Conservation (phyloP, 2,329 filamentous ascomycete genomes). For the Fusarium mangiferae region DNA sequence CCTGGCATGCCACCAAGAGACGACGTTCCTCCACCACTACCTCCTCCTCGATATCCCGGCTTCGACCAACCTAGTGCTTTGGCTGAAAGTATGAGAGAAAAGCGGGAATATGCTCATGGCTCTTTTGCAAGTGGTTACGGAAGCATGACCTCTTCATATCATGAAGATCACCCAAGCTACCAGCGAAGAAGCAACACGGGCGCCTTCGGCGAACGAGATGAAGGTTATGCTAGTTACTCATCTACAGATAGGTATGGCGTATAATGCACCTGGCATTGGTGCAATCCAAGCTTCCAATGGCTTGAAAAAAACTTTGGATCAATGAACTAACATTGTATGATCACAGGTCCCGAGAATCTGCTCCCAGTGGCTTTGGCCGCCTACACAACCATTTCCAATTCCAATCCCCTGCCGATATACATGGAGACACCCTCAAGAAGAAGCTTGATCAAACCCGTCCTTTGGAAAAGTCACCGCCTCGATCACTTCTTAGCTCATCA, state of each 20-base stretch:
- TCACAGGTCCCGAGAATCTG: constrained; percentile 55
- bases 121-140: constrained; percentile 54
- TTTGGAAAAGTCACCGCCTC: constrained; percentile 59
- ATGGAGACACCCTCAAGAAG: constrained; percentile 63
- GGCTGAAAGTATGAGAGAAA: constrained; percentile 45
- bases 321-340: constrained; percentile 30
- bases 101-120: constrained; percentile 45
- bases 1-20: constrained; percentile 50
- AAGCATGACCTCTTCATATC: constrained; percentile 51
- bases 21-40: constrained; percentile 57
- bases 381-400: constrained; percentile 63
- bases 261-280: neutral
- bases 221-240: constrained; percentile 57
- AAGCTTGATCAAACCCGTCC: constrained; percentile 63
- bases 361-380: constrained; percentile 57
- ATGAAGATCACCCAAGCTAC: constrained; percentile 50
- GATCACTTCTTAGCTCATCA: constrained; percentile 57
- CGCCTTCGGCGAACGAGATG: constrained; percentile 48
- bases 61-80: constrained; percentile 47
- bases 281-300: neutral
- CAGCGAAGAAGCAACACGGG: constrained; percentile 46
- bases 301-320: neutral
- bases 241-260: constrained; percentile 52
- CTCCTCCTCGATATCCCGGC: constrained; percentile 56
- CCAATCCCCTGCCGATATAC: constrained; percentile 57